These are phyloP conservation scores for Umbelopsis sp. DNA, from an alignment of 192 early-diverging fungal species.

Conservation along the genomic window DNA sequence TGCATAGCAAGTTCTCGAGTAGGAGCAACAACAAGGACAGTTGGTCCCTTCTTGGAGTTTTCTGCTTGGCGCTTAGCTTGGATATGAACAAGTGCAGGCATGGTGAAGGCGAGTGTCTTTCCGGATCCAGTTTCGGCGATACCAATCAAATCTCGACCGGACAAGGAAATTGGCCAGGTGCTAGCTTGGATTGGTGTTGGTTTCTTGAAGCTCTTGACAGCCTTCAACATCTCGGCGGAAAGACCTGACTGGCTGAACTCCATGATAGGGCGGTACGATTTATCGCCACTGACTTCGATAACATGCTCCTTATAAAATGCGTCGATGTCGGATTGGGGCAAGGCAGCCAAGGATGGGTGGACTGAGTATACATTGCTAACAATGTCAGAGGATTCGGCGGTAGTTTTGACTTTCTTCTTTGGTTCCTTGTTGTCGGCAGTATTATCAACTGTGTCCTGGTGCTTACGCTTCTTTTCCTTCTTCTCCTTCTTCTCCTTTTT, in stretches of 20 bases:
- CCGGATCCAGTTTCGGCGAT: constrained; percentile 97
- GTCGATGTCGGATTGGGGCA: constrained; percentile 34
- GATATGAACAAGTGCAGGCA: constrained; percentile 88
- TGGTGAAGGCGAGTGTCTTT: constrained; percentile 92
- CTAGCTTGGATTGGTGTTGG: constrained; percentile 95
- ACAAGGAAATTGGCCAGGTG: constrained; percentile 88
- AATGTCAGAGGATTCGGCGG: background rate
- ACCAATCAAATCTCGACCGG: constrained; percentile 85
- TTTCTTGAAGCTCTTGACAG: constrained; percentile 68
- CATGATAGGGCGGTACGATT: constrained; percentile 65
- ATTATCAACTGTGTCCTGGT: constrained; percentile 22
- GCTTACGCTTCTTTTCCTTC: constrained; percentile 34
- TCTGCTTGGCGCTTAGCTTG: constrained; percentile 60
- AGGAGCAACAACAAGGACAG: constrained; percentile 86
- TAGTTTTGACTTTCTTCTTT: constrained; percentile 5
- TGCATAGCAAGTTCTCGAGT: constrained; percentile 97
- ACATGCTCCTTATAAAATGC: constrained; percentile 51
- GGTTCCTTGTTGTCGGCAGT: constrained; percentile 19
- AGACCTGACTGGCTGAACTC: constrained; percentile 78
- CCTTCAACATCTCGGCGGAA: constrained; percentile 62
- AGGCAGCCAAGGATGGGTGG: constrained; percentile 15
- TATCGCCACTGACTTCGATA: constrained; percentile 51
- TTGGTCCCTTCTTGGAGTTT: constrained; percentile 51
- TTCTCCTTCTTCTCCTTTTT: constrained; percentile 40
- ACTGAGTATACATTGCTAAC: constrained; percentile 28